Conservation (phyloP, 495 filamentous ascomycete species). For the Talaromyces proteolyticus region DNA sequence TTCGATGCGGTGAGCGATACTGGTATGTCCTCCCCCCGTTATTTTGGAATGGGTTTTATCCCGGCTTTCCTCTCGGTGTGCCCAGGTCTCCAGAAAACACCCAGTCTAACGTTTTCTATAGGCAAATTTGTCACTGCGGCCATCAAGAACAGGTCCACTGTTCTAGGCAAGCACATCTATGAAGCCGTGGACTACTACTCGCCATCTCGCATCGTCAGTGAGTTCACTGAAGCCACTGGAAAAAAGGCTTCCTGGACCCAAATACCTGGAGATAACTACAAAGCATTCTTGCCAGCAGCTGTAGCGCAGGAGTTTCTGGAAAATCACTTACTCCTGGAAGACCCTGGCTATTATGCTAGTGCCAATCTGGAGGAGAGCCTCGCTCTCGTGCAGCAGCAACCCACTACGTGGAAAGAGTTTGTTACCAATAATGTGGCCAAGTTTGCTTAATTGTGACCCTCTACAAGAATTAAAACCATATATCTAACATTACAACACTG, state of each 20-base stretch:
- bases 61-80: too few relatives aligned
- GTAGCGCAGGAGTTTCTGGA: constrained; percentile 42
- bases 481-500: too few relatives aligned
- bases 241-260: constrained; percentile 38
- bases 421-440: constrained; percentile 11
- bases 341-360: constrained; percentile 48
- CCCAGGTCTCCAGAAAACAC: too few relatives aligned
- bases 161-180: constrained; percentile 20
- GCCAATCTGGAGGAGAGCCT: constrained; percentile 15
- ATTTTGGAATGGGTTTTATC: too few relatives aligned
- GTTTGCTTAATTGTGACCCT: too few relatives aligned
- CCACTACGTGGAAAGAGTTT: constrained; percentile 13
- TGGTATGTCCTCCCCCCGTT: constrained; percentile 28
- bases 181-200: constrained; percentile 46
- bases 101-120: constrained; percentile 1
- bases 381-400: constrained; percentile 9
- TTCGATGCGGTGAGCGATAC: constrained; percentile 48
- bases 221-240: constrained; percentile 42
- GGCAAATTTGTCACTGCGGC: constrained; percentile 45
- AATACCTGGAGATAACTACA: constrained; percentile 41
- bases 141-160: constrained; percentile 13
- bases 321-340: constrained; percentile 43
- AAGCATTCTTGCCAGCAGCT: constrained; percentile 27
- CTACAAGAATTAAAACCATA: too few relatives aligned
- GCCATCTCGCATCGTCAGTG: constrained; percentile 34